Evolutionary conservation across 1,139 yeast genomes (phyloP), one percentile per base, ranked within the genome.

Genomic region (Suhomyces panamericanus): DNA sequence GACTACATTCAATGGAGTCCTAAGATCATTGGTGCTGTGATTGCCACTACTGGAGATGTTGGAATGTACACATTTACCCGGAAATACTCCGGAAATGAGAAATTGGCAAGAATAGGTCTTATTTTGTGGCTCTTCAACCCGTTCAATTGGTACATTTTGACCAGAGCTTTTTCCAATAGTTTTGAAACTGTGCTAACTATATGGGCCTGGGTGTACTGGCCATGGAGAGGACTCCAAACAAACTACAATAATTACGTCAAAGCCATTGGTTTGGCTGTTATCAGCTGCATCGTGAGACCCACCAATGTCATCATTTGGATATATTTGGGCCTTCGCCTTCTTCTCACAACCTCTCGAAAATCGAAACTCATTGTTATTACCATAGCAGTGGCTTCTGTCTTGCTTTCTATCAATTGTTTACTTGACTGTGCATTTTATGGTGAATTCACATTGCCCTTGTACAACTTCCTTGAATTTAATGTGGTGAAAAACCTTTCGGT

Each of bases 91-190:
- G 57, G 55, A 39, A 66, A 69, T 37, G 65, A 62, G n/a, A 47
- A 45, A 14, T 41, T 80, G n/a, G 78, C 87, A 0, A 58, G 68
- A 38, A 57, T 67, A 28, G 71, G 84, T 0, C 60, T 85, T 27
- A 41, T 69, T 1, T 58, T 87, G 22, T 83, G 93, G 14, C 52
- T 87, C 6, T 62, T 78, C 1, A 88, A 91, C 47, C 86, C 90
- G 8, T 91, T 89, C 73, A 90, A 90, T 60, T 87, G 93, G 86
- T 88, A 78, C 62, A 75, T 85, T 38, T 71, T 81, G 34, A 84
- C 96, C 1, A 73, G 99, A 50, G 85, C 96, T 2, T 95, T 95
- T 61, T 81, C 96, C 41, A 95, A 93, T 58, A 80, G 87, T 20
- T 70, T 90, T 41, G 99, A 95, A 62, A 78, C 86, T 74, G 73